phyloP scores from a whole-genome alignment of 768 basidiomycete species.

The Tulasnella sp. region DNA sequence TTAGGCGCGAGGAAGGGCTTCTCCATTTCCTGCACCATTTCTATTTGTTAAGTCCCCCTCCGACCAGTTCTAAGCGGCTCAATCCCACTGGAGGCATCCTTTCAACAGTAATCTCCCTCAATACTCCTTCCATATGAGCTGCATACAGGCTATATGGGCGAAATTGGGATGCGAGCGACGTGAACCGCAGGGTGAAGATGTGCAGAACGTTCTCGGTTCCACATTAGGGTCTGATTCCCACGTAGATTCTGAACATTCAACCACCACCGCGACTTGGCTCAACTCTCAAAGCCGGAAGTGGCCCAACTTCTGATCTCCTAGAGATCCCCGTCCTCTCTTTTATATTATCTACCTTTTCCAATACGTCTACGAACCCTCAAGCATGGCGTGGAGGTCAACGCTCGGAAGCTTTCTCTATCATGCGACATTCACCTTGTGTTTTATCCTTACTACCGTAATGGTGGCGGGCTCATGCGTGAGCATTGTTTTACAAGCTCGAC shows the following conservation, averaged over 20 bases:
- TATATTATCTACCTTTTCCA: not conserved
- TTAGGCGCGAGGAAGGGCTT: too few relatives aligned
- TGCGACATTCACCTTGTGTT: constrained; percentile 19
- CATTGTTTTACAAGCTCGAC: constrained; percentile 26
- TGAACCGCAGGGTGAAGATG: too few relatives aligned
- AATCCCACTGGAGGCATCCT: too few relatives aligned
- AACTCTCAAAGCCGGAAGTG: not conserved
- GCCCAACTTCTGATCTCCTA: not conserved
- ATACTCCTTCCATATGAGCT: too few relatives aligned
- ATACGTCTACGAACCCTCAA: not conserved
- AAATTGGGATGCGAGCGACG: too few relatives aligned
- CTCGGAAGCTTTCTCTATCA: constrained; percentile 18
- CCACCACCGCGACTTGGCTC: not conserved
- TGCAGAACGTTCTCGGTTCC: too few relatives aligned
- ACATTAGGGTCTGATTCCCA: not conserved
- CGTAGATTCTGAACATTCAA: not conserved
- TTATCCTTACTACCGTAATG: constrained; percentile 13
- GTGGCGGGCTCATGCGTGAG: constrained; percentile 25
- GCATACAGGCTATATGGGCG: too few relatives aligned
- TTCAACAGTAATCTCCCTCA: too few relatives aligned
- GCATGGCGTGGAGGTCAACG: not conserved
- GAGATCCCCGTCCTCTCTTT: not conserved
- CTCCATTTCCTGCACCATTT: too few relatives aligned
- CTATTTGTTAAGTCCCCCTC: too few relatives aligned
- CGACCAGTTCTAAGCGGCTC: not conserved